Evolutionary conservation across 306 rosid species (phyloP).

Genomic region (Morella rubra): DNA sequence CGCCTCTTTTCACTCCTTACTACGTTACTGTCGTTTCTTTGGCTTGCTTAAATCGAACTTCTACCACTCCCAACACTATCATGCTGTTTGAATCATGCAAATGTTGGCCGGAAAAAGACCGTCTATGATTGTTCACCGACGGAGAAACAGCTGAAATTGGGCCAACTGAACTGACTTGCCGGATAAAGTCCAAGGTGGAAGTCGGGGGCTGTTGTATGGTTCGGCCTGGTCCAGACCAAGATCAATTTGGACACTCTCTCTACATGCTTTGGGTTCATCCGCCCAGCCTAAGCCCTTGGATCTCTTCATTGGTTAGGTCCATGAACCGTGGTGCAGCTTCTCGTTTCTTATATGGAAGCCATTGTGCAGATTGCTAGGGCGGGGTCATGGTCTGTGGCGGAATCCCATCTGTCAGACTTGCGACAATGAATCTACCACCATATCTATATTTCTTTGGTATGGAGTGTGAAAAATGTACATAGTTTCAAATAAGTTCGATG

Average conservation of each 20-base stretch:
- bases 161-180: not conserved
- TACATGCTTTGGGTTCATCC: not conserved
- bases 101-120: not conserved
- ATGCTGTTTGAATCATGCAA: not conserved
- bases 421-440: too few relatives aligned
- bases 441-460: too few relatives aligned
- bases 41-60: not conserved
- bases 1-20: conserved; percentile 9
- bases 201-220: not conserved
- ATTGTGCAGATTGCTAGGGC: too few relatives aligned
- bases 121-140: not conserved
- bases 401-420: too few relatives aligned
- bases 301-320: too few relatives aligned
- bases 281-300: not conserved
- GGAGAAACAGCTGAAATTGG: not conserved
- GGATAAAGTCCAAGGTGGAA: not conserved
- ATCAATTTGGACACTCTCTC: not conserved
- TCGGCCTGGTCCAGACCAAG: not conserved
- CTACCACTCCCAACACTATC: not conserved
- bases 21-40: conserved; percentile 20
- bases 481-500: too few relatives aligned
- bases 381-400: too few relatives aligned
- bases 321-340: too few relatives aligned
- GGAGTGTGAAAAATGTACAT: too few relatives aligned
- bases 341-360: too few relatives aligned